These are phyloP conservation scores for Aspergillus proliferans DNA, from an alignment of 2,329 filamentous ascomycete species.

Conservation along the genomic window DNA sequence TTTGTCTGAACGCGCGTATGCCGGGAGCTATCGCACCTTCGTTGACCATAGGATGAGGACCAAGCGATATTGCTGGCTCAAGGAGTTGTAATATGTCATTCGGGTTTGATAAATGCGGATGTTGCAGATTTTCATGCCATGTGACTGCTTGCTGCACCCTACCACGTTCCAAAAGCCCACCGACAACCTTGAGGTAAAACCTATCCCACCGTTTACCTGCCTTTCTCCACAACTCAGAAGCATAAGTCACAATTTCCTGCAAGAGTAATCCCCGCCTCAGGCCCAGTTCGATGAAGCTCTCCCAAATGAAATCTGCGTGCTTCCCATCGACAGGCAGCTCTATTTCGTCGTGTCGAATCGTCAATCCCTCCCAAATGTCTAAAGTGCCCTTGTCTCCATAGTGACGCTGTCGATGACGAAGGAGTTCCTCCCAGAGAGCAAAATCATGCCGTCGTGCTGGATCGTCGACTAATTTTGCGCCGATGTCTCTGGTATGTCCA, in stretches of 20 bases:
- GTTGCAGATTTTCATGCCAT: conserved; percentile 35
- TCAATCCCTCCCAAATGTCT: conserved; percentile 37
- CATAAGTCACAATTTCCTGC: conserved; percentile 28
- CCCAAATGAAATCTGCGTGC: conserved; percentile 37
- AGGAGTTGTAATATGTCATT: conserved; percentile 28
- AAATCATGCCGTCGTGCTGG: conserved; percentile 28
- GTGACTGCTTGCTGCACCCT: conserved; percentile 24
- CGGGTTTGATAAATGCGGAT: conserved; percentile 23
- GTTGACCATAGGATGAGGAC: conserved; percentile 12
- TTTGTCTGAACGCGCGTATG: conserved; percentile 32
- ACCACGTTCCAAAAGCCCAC: conserved; percentile 27
- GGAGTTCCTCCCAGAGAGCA: conserved; percentile 40
- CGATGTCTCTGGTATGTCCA: conserved; percentile 28
- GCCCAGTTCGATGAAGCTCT: conserved; percentile 32
- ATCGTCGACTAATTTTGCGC: conserved; percentile 34
- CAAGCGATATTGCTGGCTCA: conserved; percentile 17
- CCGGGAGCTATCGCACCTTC: conserved; percentile 14
- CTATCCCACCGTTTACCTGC: conserved; percentile 33
- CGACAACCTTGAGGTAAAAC: conserved; percentile 35
- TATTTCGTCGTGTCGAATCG: conserved; percentile 22
- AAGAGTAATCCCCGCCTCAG: conserved; percentile 29
- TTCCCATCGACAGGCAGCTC: conserved; percentile 31
- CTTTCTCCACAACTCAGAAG: conserved; percentile 34
- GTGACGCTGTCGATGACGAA: conserved; percentile 38
- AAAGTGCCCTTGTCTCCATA: conserved; percentile 38